A percentile compares a stretch with the other conserved stretches of the same genome.
phyloP scores from a whole-genome alignment of 257 asterid species.

The Asclepias syriaca region DNA sequence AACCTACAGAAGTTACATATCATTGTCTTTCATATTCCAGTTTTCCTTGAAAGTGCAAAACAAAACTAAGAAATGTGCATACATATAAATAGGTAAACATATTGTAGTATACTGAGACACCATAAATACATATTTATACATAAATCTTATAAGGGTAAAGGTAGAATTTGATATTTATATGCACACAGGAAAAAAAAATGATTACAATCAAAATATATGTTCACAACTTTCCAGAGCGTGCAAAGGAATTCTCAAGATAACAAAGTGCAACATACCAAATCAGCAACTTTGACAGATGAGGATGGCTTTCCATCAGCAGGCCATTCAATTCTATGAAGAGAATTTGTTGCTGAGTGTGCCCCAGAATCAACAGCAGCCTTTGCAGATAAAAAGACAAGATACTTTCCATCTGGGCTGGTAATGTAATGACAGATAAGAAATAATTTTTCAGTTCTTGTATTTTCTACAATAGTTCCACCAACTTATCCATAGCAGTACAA shows the following conservation, averaged over 20 bases:
- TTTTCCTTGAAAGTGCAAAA: not conserved
- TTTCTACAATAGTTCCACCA: not conserved
- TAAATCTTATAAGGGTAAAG: not conserved
- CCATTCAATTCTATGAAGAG: conserved; percentile 85
- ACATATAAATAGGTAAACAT: not conserved
- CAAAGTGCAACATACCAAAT: conserved; percentile 52
- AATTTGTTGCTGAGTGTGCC: conserved; percentile 73
- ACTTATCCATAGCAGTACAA: not conserved
- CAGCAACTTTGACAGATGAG: conserved; percentile 40
- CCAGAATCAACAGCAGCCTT: conserved; percentile 75
- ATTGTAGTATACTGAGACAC: not conserved
- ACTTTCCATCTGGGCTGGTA: conserved; percentile 80
- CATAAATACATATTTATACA: not conserved
- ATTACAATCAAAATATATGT: not conserved
- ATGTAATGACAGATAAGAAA: conserved; percentile 3
- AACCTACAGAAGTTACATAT: conserved; percentile 45
- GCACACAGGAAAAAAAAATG: not conserved
- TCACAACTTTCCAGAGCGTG: conserved; percentile 2
- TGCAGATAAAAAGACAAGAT: conserved; percentile 73
- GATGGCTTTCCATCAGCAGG: conserved; percentile 49
- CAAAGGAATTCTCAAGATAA: conserved; percentile 2
- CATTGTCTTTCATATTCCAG: not conserved
- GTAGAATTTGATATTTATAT: not conserved
- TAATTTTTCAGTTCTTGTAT: not conserved
- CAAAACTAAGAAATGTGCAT: not conserved